Evolutionary conservation across 2,329 filamentous ascomycete genomes (phyloP), one percentile per base, ranked within the genome.

Genomic region (Aspergillus chevalieri): DNA sequence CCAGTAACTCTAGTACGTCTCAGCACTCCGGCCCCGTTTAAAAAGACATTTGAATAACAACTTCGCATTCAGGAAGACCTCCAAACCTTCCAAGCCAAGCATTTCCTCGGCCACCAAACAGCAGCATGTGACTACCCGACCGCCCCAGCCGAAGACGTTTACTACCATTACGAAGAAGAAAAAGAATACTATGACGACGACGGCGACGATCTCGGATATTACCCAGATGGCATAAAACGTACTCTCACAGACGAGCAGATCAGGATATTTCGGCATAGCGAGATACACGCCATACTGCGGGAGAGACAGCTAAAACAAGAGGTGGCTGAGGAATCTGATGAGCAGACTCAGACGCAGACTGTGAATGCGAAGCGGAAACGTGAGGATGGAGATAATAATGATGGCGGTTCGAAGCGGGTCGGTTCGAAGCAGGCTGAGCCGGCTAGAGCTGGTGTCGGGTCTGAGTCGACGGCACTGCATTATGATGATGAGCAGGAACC

Each of bases 161-260:
- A 56, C 8, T 19, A 49, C 10, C 26, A 26, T 28, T 47, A 47
- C 33, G 44, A 60, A 10, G 47, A 62, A 15, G 34, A 52, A 15
- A 33, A 52, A 8, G 56, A 61, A 52, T 62, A 24, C 1, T 41
- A 57, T 9, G 51, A 58, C 15, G 57, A 68, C 34, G 66, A 70
- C 5, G 62, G 69, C 15, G 86, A 88, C 62, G 82, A 73, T 1
- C 74, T 96, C 14, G 92, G 90, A 15, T 92, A 89, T 68, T 97
- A 97, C 58, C 70, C 80, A 1, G 91, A 97, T 63, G 91, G 92
- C 3, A 82, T 84, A 53, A 93, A 93, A 65, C 85, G 92, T 38
- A 95, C 90, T 15, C 76, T 97, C 60, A 96, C 91, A 8, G 88
- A 96, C 62, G 87, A 90, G 59, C 88, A 96, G 73, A 89, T 96